phyloP scores from a whole-genome alignment of 2,329 filamentous ascomycete species.

The Claviceps digitariae region DNA sequence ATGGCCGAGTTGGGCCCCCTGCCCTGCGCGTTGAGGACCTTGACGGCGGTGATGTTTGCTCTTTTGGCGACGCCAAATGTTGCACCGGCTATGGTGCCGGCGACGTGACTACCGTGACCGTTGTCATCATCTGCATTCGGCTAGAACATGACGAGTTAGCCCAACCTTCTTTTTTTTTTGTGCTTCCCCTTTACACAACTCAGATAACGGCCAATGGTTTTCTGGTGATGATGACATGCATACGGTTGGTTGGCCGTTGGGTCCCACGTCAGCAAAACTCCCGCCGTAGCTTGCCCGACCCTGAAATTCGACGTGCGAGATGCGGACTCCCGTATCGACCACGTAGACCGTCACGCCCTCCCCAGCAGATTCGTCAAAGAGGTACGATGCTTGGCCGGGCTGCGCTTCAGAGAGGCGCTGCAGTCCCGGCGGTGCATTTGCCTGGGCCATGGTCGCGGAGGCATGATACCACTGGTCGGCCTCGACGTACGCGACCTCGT shows the following conservation, averaged over 20 bases:
- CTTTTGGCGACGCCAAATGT: conserved; percentile 52
- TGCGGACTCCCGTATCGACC: conserved; percentile 50
- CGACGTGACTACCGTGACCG: conserved; percentile 51
- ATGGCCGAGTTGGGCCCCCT: conserved; percentile 27
- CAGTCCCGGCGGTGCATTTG: conserved; percentile 39
- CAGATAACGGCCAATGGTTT: no score
- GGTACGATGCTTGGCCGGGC: conserved; percentile 18
- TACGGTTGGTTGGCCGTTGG: conserved; percentile 23
- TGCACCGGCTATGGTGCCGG: conserved; percentile 47
- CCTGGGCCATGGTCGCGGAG: conserved; percentile 33
- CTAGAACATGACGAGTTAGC: background rate
- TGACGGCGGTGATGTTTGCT: conserved; percentile 40
- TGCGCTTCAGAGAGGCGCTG: conserved; percentile 35
- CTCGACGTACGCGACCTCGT: conserved; percentile 40
- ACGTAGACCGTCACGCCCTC: conserved; percentile 47
- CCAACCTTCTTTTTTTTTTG: no score
- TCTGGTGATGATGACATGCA: conserved; percentile 8
- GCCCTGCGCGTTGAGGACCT: conserved; percentile 39
- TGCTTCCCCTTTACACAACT: background rate
- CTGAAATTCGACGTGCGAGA: conserved; percentile 41
- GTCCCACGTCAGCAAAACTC: conserved; percentile 30
- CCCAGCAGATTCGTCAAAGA: conserved; percentile 39
- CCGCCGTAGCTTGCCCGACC: conserved; percentile 39
- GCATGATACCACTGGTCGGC: conserved; percentile 35
- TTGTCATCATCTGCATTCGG: conserved; percentile 31